Conservation (phyloP, 2,329 filamentous ascomycete genomes). For the Pseudophaeomoniella oleicola region DNA sequence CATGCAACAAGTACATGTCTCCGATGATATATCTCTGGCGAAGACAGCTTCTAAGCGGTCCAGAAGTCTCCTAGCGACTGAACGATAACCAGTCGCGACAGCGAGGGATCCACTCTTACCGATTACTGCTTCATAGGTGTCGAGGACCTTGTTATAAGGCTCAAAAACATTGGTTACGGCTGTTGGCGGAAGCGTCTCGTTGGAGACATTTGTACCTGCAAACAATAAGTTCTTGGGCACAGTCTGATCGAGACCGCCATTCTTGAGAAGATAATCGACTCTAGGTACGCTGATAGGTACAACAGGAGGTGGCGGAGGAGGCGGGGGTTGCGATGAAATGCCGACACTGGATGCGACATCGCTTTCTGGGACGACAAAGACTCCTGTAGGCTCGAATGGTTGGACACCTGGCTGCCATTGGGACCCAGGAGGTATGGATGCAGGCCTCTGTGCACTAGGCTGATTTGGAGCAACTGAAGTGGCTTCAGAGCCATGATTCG, state of each 20-base stretch:
- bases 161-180: constrained; percentile 58
- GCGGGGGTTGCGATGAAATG: constrained; percentile 32
- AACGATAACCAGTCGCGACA: constrained; percentile 88
- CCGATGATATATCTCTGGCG: constrained; percentile 73
- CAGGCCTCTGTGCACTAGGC: constrained; percentile 14
- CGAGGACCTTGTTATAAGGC: constrained; percentile 67
- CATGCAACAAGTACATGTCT: constrained; percentile 76
- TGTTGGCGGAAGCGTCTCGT: constrained; percentile 29
- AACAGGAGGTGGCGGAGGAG: constrained; percentile 61
- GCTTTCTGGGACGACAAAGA: constrained; percentile 19
- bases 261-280: constrained; percentile 82
- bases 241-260: constrained; percentile 62
- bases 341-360: constrained; percentile 15
- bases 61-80: constrained; percentile 76
- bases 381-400: constrained; percentile 15
- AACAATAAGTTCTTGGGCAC: constrained; percentile 59
- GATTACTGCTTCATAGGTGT: constrained; percentile 74
- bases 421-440: constrained; percentile 7
- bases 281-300: constrained; percentile 55
- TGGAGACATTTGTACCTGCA: constrained; percentile 32
- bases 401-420: constrained; percentile 5
- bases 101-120: constrained; percentile 76
- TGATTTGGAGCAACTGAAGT: constrained; percentile 31
- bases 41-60: constrained; percentile 92
- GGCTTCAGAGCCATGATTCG: constrained; percentile 22